A percentile compares a stretch with the other conserved stretches of the same genome.
These are phyloP conservation scores for Thalassiosira exigua DNA, from an alignment of 352 stramenopile genomes.

Conservation along the genomic window DNA sequence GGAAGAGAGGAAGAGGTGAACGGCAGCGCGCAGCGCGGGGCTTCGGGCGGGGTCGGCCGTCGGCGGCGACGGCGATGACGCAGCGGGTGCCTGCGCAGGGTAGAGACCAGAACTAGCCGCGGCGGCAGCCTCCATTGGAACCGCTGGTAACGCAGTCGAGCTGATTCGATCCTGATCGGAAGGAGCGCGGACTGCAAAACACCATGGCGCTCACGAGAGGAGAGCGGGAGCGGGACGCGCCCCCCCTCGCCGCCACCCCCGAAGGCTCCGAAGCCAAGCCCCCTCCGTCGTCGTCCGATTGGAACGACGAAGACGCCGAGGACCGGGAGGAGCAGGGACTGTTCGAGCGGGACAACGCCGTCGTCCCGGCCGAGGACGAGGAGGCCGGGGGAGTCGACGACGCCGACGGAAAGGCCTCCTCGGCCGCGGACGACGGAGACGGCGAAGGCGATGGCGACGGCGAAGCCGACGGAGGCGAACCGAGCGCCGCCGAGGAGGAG, in stretches of 20 bases:
- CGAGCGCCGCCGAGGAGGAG: no score
- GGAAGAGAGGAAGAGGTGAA: no score
- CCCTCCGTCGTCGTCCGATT: constrained; percentile 8
- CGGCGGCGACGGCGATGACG: no score
- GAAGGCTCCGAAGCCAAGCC: constrained; percentile 33
- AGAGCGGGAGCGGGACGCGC: constrained; percentile 16
- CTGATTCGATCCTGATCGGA: no score
- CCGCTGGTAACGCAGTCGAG: no score
- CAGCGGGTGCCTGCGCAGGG: no score
- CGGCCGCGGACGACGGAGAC: background rate
- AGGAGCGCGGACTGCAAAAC: no score
- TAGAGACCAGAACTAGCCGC: no score
- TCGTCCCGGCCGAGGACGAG: constrained; percentile 5
- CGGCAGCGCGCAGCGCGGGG: no score
- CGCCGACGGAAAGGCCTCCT: background rate
- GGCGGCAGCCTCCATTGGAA: no score
- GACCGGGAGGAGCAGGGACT: constrained; percentile 36
- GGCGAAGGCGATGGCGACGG: constrained; percentile 2
- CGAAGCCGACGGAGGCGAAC: background rate
- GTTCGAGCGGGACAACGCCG: constrained; percentile 44
- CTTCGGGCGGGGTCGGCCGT: no score
- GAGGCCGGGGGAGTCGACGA: background rate
- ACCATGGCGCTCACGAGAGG: no score
- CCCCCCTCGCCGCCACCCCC: constrained; percentile 23
- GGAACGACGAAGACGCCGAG: constrained; percentile 28